Percentiles rank a stretch among this genome's conserved stretches.
phyloP scores from a whole-genome alignment of 176 grass and related monocot genomes.

The Musa schizocarpa region DNA sequence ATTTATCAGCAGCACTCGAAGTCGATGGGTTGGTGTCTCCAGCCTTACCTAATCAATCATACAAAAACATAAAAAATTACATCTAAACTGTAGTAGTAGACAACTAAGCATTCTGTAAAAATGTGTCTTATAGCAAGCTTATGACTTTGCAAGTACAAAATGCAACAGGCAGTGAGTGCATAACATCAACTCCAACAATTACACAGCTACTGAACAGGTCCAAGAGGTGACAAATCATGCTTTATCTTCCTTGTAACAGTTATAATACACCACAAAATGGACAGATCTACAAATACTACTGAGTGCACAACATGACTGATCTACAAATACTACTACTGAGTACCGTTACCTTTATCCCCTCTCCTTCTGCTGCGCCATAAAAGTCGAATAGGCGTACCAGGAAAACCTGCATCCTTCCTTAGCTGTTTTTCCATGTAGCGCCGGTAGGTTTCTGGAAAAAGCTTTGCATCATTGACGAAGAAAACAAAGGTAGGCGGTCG shows the following conservation, averaged over 20 bases:
- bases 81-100: not conserved
- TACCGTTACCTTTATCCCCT: conserved; percentile 28
- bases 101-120: not conserved
- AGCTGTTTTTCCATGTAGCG: conserved; percentile 95
- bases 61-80: not conserved
- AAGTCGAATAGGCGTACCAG: conserved; percentile 76
- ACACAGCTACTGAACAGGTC: too few species aligned
- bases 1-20: not conserved
- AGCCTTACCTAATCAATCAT: not conserved
- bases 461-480: conserved; percentile 88
- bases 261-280: not conserved
- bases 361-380: conserved; percentile 76
- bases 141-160: too few species aligned
- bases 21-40: not conserved
- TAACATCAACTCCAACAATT: too few species aligned
- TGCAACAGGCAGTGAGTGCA: too few species aligned
- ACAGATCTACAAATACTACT: not conserved
- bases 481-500: conserved; percentile 89
- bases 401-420: conserved; percentile 74
- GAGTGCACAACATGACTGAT: not conserved
- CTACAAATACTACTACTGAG: not conserved
- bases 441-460: conserved; percentile 71
- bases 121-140: too few species aligned
- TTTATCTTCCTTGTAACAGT: not conserved
- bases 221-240: too few species aligned